Evolutionary conservation across 192 early-diverging fungal species (phyloP).

Genomic region (Phlyctochytrium arcticum): DNA sequence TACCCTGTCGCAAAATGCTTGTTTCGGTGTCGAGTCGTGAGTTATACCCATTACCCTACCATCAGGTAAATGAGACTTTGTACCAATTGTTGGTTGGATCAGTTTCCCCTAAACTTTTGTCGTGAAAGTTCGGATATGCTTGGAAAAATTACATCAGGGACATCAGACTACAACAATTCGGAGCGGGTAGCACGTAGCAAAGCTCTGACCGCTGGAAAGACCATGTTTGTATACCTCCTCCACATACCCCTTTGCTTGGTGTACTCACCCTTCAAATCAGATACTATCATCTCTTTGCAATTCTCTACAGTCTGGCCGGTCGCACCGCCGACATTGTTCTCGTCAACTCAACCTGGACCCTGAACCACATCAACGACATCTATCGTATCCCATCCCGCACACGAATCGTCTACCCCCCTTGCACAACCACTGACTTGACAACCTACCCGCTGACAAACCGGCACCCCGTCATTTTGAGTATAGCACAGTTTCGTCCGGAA

Average conservation of each 20-base stretch:
- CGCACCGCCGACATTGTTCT: conserved; percentile 76
- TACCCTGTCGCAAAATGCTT: conserved; percentile 73
- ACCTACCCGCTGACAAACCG: conserved; percentile 53
- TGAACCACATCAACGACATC: conserved; percentile 79
- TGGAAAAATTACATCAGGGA: conserved; percentile 57
- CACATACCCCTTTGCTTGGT: not conserved
- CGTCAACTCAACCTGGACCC: conserved; percentile 98
- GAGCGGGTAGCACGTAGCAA: conserved; percentile 48
- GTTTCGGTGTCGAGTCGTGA: conserved; percentile 54
- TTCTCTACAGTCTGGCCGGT: conserved; percentile 73
- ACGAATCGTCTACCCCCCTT: conserved; percentile 86
- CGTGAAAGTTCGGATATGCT: conserved; percentile 80
- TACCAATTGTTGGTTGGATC: not conserved
- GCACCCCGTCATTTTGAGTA: conserved; percentile 65
- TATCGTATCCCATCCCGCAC: conserved; percentile 63
- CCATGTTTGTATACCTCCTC: conserved; percentile 37
- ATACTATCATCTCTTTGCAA: conserved; percentile 81
- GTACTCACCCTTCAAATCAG: conserved; percentile 23
- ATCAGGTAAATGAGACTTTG: conserved; percentile 60
- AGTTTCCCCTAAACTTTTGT: not conserved
- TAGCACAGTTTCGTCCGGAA: conserved; percentile 97
- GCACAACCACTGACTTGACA: conserved; percentile 69
- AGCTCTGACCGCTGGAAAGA: conserved; percentile 57
- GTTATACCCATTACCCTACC: conserved; percentile 96
- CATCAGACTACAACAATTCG: conserved; percentile 65